Percentiles rank a stretch among this genome's conserved stretches.
These are phyloP conservation scores for Phyllosticta paracitricarpa DNA, from an alignment of 2,329 filamentous ascomycete species.

Conservation along the genomic window DNA sequence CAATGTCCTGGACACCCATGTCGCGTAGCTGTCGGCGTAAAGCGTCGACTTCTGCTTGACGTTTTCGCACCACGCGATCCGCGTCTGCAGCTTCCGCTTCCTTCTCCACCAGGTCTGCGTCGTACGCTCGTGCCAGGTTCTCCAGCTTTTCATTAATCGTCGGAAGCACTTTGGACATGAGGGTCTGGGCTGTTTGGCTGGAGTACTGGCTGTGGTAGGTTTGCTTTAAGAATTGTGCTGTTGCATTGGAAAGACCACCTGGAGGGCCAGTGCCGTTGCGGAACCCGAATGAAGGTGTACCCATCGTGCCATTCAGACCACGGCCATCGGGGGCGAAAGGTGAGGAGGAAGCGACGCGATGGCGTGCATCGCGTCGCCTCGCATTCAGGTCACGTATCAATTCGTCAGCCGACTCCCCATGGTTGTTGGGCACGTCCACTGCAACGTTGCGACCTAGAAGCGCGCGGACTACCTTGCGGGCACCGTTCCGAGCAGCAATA, in stretches of 20 bases:
- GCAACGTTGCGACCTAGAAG: constrained; percentile 68
- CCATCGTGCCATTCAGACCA: constrained; percentile 20
- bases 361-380: constrained; percentile 47
- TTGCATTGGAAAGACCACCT: not conserved
- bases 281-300: not conserved
- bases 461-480: constrained; percentile 61
- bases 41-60: constrained; percentile 55
- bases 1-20: constrained; percentile 20
- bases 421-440: constrained; percentile 70
- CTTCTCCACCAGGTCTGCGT: constrained; percentile 66
- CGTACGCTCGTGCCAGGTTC: constrained; percentile 45
- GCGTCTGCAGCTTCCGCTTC: constrained; percentile 42
- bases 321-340: constrained; percentile 33
- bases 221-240: not conserved
- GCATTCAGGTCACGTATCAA: constrained; percentile 67
- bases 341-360: constrained; percentile 66
- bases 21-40: constrained; percentile 49
- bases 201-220: constrained; percentile 21
- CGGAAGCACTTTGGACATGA: constrained; percentile 54
- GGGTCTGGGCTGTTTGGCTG: constrained; percentile 42
- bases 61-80: constrained; percentile 43
- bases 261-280: not conserved
- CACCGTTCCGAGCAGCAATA: constrained; percentile 75
- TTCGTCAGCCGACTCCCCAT: constrained; percentile 75
- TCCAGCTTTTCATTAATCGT: constrained; percentile 39